phyloP scores from a whole-genome alignment of 345 rosid genomes.

The Eucalyptus leucophloia region DNA sequence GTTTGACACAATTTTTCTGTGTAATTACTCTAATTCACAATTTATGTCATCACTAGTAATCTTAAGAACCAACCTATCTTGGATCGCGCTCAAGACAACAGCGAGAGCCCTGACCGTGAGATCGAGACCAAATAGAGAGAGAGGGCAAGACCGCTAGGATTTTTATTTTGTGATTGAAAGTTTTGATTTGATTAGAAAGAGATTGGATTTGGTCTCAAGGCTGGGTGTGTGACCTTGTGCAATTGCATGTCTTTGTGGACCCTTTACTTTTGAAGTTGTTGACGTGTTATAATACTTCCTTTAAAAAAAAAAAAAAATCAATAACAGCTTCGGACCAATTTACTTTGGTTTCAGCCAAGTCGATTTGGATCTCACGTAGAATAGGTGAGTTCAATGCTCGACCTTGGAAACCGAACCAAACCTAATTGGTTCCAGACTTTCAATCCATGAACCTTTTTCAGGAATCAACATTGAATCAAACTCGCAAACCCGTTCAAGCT shows the following conservation, averaged over 20 bases:
- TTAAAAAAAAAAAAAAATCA: too few species aligned
- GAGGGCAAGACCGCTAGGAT: not conserved
- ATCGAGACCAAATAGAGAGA: not conserved
- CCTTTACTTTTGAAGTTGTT: not conserved
- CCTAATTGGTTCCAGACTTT: not conserved
- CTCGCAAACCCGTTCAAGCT: not conserved
- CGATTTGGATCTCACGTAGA: too few species aligned
- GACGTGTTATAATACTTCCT: too few species aligned
- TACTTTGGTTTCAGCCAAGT: too few species aligned
- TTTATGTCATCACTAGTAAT: not conserved
- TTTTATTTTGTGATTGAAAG: not conserved
- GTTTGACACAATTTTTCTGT: not conserved
- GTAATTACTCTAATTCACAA: not conserved
- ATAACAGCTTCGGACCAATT: too few species aligned
- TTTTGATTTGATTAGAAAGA: not conserved
- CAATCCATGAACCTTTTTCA: not conserved
- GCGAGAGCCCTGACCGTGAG: fast-evolving
- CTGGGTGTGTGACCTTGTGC: not conserved
- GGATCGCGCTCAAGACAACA: fast-evolving
- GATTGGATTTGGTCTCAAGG: not conserved
- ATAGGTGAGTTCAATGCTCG: too few species aligned
- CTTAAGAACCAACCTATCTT: not conserved
- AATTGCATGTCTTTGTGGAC: not conserved
- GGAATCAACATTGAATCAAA: not conserved
- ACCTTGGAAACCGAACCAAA: not conserved